These are phyloP conservation scores for Quercus glauca DNA, from an alignment of 306 rosid genomes.

Conservation along the genomic window DNA sequence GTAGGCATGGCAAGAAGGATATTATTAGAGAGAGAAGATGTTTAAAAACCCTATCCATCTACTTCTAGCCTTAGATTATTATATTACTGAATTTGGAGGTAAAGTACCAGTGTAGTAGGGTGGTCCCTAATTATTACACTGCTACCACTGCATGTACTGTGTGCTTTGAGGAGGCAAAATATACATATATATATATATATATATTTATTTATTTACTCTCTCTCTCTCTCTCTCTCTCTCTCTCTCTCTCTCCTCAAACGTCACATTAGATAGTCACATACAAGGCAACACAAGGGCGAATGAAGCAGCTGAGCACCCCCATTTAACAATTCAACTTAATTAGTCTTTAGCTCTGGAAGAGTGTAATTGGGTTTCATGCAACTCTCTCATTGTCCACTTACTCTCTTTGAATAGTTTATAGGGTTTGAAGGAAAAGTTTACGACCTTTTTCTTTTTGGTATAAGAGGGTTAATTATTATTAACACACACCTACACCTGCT, in stretches of 20 bases:
- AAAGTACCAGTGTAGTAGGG: constrained; percentile 29
- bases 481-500: constrained; percentile 19
- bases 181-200: background rate
- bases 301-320: constrained; percentile 15
- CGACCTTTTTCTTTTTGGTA: constrained; percentile 28
- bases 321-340: constrained; percentile 22
- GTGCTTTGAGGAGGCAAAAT: constrained; percentile 13
- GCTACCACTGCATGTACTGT: background rate
- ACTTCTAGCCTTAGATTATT: constrained; percentile 6
- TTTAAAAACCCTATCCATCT: constrained; percentile 8
- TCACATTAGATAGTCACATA: constrained; percentile 14
- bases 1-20: background rate
- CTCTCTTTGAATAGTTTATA: constrained; percentile 16
- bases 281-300: constrained; percentile 18
- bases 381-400: constrained; percentile 11
- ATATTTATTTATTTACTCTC: no score
- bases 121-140: constrained; percentile 37
- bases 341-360: constrained; percentile 15
- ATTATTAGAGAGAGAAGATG: constrained; percentile 2
- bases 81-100: constrained; percentile 14
- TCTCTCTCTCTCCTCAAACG: constrained; percentile 9
- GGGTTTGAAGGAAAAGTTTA: constrained; percentile 31
- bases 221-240: background rate
- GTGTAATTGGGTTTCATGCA: constrained; percentile 14
- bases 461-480: constrained; percentile 22